Evolutionary conservation across 257 asterid genomes (phyloP).

Genomic region (Lithospermum erythrorhizon): DNA sequence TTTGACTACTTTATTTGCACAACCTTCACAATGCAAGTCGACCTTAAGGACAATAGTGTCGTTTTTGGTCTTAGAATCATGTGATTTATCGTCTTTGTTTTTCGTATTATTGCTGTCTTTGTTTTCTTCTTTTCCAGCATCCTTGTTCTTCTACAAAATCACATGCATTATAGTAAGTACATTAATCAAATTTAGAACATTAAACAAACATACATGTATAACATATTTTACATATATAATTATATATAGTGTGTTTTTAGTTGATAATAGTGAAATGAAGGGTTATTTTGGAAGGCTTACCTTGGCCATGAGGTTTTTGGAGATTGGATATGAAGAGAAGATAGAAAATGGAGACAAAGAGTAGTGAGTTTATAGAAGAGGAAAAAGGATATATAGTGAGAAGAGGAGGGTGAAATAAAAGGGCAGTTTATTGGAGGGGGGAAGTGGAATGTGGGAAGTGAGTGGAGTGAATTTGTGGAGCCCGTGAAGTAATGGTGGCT

Average conservation of each 20-base stretch:
- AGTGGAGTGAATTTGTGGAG: neutral
- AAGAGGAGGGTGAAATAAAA: too few species aligned
- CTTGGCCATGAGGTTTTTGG: neutral
- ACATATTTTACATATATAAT: too few species aligned
- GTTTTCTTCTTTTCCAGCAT: constrained; percentile 13
- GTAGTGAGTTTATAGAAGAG: neutral
- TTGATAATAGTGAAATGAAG: neutral
- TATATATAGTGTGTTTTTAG: neutral
- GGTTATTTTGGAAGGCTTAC: neutral
- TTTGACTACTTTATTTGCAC: constrained; percentile 44
- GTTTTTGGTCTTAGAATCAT: constrained; percentile 5
- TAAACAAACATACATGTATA: neutral
- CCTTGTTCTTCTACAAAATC: constrained; percentile 8
- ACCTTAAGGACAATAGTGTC: constrained; percentile 44
- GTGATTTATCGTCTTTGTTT: constrained; percentile 18
- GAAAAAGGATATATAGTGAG: neutral
- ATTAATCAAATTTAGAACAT: neutral
- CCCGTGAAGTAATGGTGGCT: neutral
- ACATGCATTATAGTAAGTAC: too few species aligned
- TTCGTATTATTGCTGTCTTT: neutral
- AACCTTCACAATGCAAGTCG: constrained; percentile 78
- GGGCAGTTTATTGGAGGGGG: neutral
- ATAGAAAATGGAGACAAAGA: neutral
- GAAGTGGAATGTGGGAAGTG: neutral
- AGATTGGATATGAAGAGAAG: neutral